phyloP scores from a whole-genome alignment of 768 basidiomycete species.

The Calocybe indica region DNA sequence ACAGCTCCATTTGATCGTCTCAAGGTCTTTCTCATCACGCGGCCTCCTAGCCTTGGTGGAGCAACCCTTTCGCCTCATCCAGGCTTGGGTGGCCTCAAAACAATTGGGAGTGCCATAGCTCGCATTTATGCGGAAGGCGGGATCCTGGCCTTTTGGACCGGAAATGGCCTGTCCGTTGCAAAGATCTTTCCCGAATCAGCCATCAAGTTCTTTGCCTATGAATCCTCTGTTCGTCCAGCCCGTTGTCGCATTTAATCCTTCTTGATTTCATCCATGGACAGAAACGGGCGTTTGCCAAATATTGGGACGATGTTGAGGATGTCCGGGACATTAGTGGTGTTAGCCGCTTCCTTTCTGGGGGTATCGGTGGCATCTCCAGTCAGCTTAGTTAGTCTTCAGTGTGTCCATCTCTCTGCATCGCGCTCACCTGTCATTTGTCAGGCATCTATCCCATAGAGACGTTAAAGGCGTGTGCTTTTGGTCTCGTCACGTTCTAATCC shows the following conservation, averaged over 20 bases:
- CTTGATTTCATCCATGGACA: constrained; percentile 23
- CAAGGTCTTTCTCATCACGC: constrained; percentile 94
- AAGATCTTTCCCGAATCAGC: constrained; percentile 99
- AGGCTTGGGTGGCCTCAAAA: constrained; percentile 47
- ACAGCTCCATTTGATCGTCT: constrained; percentile 97
- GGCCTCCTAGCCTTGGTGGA: constrained; percentile 68
- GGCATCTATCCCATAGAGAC: constrained; percentile 98
- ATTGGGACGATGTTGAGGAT: constrained; percentile 90
- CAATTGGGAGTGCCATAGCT: constrained; percentile 65
- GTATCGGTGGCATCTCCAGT: constrained; percentile 91
- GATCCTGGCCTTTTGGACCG: constrained; percentile 94
- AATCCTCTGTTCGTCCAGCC: constrained; percentile 68
- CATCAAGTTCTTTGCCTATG: constrained; percentile 96
- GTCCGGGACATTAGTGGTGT: constrained; percentile 82
- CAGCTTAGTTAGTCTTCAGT: constrained; percentile 65
- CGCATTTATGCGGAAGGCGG: constrained; percentile 90
- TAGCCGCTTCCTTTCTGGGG: constrained; percentile 92
- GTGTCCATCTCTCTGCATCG: constrained; percentile 1
- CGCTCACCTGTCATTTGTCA: constrained; percentile 24
- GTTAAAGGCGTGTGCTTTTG: constrained; percentile 56
- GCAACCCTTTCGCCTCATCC: constrained; percentile 36
- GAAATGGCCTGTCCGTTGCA: constrained; percentile 86
- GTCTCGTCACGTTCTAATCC: constrained; percentile 3
- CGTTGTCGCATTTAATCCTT: constrained; percentile 5
- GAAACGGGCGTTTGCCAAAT: constrained; percentile 93